Evolutionary conservation across 208 protist genomes (phyloP).

Genomic region (Leishmania amazonensis): DNA sequence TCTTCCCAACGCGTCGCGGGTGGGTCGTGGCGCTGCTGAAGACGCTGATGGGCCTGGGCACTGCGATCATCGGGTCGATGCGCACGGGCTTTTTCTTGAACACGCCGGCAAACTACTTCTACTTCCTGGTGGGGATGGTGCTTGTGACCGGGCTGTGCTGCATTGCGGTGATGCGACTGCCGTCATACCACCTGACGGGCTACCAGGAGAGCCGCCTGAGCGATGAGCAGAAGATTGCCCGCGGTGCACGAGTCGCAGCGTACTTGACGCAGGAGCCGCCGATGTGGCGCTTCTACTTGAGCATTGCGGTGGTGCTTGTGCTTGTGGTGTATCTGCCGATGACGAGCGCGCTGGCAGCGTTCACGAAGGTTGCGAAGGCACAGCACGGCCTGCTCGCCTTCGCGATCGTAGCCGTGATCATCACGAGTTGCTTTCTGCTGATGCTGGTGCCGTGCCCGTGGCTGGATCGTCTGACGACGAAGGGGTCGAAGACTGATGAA

Average conservation of each 20-base stretch:
- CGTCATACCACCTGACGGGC: constrained; percentile 64
- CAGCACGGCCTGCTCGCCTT: constrained; percentile 24
- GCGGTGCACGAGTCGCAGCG: constrained; percentile 18
- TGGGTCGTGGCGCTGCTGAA: constrained; percentile 67
- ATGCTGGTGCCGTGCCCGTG: constrained; percentile 30
- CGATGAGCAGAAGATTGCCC: constrained; percentile 21
- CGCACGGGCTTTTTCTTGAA: constrained; percentile 56
- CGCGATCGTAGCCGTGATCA: constrained; percentile 37
- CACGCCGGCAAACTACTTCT: constrained; percentile 44
- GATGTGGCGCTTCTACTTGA: constrained; percentile 54
- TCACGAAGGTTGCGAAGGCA: constrained; percentile 20
- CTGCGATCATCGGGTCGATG: constrained; percentile 56
- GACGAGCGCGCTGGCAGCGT: constrained; percentile 43
- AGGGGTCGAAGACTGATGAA: background rate
- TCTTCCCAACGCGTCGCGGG: constrained; percentile 58
- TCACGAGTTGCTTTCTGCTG: constrained; percentile 25
- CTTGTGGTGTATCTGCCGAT: constrained; percentile 67
- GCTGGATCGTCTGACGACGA: constrained; percentile 17
- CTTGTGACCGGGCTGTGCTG: constrained; percentile 29
- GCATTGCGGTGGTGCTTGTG: constrained; percentile 45
- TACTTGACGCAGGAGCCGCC: constrained; percentile 66
- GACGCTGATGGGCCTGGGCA: constrained; percentile 69
- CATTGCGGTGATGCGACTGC: constrained; percentile 46
- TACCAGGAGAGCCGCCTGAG: constrained; percentile 41
- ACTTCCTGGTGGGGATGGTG: constrained; percentile 48